A percentile compares a stretch with the other conserved stretches of the same genome.
phyloP scores from a whole-genome alignment of 805 yeast species.

The Wickerhamiella siamensis region DNA sequence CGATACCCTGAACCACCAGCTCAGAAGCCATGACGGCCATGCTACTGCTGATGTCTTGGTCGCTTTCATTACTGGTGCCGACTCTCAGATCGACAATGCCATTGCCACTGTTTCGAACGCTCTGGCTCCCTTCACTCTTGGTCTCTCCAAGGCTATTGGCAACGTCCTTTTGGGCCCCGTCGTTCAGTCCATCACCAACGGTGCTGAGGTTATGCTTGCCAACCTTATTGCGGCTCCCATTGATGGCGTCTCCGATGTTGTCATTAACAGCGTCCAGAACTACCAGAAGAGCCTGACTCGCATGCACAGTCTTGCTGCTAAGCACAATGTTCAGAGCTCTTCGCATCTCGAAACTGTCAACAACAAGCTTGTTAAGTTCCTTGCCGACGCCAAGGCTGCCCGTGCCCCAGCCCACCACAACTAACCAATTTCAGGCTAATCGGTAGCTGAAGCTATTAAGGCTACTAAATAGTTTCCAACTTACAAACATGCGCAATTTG shows the following conservation, averaged over 20 bases:
- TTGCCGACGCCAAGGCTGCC: background rate
- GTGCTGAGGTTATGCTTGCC: conserved; percentile 21
- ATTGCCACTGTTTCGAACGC: conserved; percentile 13
- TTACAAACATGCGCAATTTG: no score
- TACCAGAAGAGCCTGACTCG: conserved; percentile 14
- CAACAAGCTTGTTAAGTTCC: background rate
- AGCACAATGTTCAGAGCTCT: conserved; percentile 9
- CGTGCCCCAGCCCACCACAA: no score
- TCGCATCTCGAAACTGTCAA: background rate
- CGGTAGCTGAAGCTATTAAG: no score
- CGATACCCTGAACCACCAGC: conserved; percentile 8
- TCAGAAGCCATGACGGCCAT: conserved; percentile 7
- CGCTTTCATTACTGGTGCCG: conserved; percentile 23
- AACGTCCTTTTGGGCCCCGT: conserved; percentile 20
- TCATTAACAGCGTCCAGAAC: conserved; percentile 18
- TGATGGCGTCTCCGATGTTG: conserved; percentile 11
- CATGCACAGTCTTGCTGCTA: conserved; percentile 15
- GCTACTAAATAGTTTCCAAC: no score
- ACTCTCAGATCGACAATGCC: conserved; percentile 23
- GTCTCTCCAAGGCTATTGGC: conserved; percentile 12
- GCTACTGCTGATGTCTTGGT: conserved; percentile 10
- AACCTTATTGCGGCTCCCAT: conserved; percentile 8
- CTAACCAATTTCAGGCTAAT: no score
- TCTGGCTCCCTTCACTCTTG: conserved; percentile 13
- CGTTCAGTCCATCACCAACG: conserved; percentile 23